Base-by-base conservation (phyloP, 441 rosid genomes). In the Dalechampia spathulata region DNA sequence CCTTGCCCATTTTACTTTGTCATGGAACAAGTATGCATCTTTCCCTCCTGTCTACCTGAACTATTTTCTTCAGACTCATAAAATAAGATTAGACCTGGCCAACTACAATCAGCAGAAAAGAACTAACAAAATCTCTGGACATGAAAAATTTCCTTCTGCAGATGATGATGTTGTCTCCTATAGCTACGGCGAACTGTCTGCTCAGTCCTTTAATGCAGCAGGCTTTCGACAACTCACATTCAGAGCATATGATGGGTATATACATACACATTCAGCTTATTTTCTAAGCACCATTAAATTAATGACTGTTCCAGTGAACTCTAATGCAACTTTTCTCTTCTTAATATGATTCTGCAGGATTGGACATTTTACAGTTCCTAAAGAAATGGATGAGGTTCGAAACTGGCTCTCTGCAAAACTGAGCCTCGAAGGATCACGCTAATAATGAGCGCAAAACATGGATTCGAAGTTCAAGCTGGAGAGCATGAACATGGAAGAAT, bases 311-410 rank as follows among this genome's bases (percentile, higher is more conserved):
- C 7, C 12, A 17, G 2, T 8, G n/a, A 28, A 55, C 56, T 25
- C n/a, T 13, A 12, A 56, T 21, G 19, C 19, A 32, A 19, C 2
- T 26, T 28, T 21, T 37, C 27, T 10, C 48, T 36, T 20, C 14
- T 37, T 55, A 27, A 19, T 43, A 39, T 73, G 63, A 55, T 27
- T 63, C 10, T 64, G 73, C 78, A 92, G 98, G 72, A 80, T 92
- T 53, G 98, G 95, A 57, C 98, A 88, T 64, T 92, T 83, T 72
- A 92, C 96, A 1, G 77, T 88, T 16, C 98, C 96, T 0, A 80
- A 61, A 60, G 96, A 92, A 71, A 75, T 88, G 96, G 84, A 82
- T 0, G 98, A 84, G 58, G 82, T 88, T 38, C 81, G 87, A 68
- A 72, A 61, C 7, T 92, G 96, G 96, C 89, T 88, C 22, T 60